Evolutionary conservation across 352 stramenopile genomes (phyloP).

Genomic region (Globisporangium cystogenes): DNA sequence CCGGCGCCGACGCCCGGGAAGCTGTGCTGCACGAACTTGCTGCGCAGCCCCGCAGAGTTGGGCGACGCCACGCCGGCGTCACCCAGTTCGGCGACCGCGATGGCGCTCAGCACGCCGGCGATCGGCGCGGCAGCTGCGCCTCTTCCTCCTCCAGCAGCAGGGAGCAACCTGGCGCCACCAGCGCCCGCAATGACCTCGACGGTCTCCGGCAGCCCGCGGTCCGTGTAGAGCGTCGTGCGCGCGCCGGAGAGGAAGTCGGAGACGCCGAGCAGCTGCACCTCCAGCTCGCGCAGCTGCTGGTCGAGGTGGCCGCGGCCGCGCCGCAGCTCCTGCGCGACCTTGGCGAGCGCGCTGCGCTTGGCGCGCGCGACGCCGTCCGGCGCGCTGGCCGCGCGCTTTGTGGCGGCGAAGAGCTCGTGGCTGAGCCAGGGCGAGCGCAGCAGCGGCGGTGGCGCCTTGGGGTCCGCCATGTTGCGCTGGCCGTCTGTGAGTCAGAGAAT

Average conservation of each 20-base stretch:
- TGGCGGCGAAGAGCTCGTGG: conserved; percentile 56
- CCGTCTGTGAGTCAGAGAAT: neutral
- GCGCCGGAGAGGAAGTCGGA: conserved; percentile 52
- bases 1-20: conserved; percentile 8
- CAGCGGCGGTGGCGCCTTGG: conserved; percentile 12
- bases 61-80: conserved; percentile 6
- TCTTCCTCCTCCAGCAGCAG: neutral
- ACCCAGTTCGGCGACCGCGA: conserved; percentile 12
- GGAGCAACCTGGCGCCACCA: neutral
- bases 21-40: conserved; percentile 17
- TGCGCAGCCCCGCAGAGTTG: conserved; percentile 13
- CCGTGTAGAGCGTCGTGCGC: conserved; percentile 34
- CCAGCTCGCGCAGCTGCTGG: conserved; percentile 53
- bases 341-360: conserved; percentile 47
- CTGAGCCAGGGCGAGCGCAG: conserved; percentile 54
- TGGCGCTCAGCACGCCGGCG: neutral
- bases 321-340: conserved; percentile 63
- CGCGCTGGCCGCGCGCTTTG: conserved; percentile 49
- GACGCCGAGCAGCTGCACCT: conserved; percentile 51
- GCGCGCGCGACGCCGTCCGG: conserved; percentile 32
- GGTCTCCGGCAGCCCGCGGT: conserved; percentile 7
- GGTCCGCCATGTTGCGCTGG: conserved; percentile 4
- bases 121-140: neutral
- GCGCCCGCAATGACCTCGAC: neutral
- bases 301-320: conserved; percentile 46